Evolutionary conservation across 2,329 filamentous ascomycete genomes (phyloP), one percentile per base, ranked within the genome.

Genomic region (Hymenoscyphus scutula): DNA sequence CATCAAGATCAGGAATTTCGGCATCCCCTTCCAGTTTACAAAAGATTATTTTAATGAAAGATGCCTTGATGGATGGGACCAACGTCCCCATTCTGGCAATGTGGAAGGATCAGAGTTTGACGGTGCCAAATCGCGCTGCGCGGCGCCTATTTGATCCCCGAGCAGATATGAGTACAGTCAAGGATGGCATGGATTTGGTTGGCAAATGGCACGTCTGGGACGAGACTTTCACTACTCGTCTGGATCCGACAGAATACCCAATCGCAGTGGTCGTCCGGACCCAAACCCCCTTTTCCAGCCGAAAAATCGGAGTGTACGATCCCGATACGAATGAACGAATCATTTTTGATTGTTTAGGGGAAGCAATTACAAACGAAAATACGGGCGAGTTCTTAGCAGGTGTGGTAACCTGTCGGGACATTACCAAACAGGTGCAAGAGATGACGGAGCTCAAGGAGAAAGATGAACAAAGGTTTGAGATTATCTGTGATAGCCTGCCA

Each of bases 81-180:
- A 83, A 86, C 64, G 86, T 91, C 72, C 90, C 90, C 0, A 88
- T 91, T 25, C 78, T 92, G 53, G 88, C 89, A 27, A 90, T 92
- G 86, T 93, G 90, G 90, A 89, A 88, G 71, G 90, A 94, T 67
- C 85, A 89, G 59, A 89, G 84, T 56, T 86, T 92, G 55, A 87
- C 85, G 0, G 86, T 92, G 53, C 87, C 89, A 3, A 94, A 94
- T 70, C 84, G 83, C 68, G 72, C 72, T 48, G 71, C 84, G 13
- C 77, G 82, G 13, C 74, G 76, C 3, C 74, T 88, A n/a, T 80
- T 86, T 63, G 71, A 77, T 27, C 74, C 76, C 10, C 73, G 78
- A 15, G 74, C 76, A 3, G 77, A 79, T 38, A 69, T 78, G 6
- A 72, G 74, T 0, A 74, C 63, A 29, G 63, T 75, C 2, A 72